Evolutionary conservation across 176 grass and related monocot species (phyloP), one percentile per base, ranked within the genome.

Genomic region (Cenchrus americanus): DNA sequence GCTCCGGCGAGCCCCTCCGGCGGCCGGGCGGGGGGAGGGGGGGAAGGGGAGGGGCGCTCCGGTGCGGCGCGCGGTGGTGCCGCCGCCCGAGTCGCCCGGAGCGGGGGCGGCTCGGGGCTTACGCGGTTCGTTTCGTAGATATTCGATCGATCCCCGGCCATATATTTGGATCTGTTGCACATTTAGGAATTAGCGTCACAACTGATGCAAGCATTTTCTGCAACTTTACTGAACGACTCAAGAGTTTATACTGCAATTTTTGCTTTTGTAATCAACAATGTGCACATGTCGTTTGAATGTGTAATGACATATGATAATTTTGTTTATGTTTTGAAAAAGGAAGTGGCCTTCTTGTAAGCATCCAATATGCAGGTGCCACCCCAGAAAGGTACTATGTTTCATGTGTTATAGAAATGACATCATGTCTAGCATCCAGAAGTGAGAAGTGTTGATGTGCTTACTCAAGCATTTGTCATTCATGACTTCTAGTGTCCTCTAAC

Each of bases 311-410:
- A 1, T 13, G 65, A 71, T 7, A 42, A 63, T 80, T 27, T 27
- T 27, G 27, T 27, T 27, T 27, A 27, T 27, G 7, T 22, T 15
- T 52, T 50, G 18, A 30, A 6, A 10, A 78, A 60, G 17, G 1
- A 79, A 41, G 42, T 24, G 37, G 15, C 48, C 32, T 21, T 37
- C 3, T 75, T 27, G 27, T 27, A 27, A 27, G 27, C 27, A 27
- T 27, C 27, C 27, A 1, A 1, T 27, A 27, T 88, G 69, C 85
- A 97, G 94, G 87, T 97, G 79, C 91, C 53, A 23, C 59, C 6
- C 47, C 88, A 46, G 87, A 97, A 92, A 97, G 94, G 94, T 97
- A 79, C 49, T 66, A 8, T 21, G 8, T 72, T 78, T 62, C 48
- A 52, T 27, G 14, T 47, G 27, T 58, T 21, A 48, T 76, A 42